Evolutionary conservation across 768 basidiomycete species (phyloP), one percentile per base, ranked within the genome.

Genomic region (Tricholoma matsutake): DNA sequence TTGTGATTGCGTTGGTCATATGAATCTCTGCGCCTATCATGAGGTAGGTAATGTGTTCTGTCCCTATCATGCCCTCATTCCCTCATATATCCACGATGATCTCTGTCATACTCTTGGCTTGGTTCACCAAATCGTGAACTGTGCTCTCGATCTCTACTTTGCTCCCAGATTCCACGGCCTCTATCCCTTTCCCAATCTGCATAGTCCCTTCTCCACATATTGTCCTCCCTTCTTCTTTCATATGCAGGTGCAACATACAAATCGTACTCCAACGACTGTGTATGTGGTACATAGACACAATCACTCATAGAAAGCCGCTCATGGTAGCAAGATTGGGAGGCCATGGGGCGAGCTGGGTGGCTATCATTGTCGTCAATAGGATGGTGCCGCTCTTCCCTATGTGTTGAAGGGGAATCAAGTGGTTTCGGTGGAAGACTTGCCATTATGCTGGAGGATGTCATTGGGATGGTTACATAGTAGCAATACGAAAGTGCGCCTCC

Each of bases 351-450:
- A 49, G 71, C 56, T 39, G 67, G 53, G 22, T 67, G 71, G 32
- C 69, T 68, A 29, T 73, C 73, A 16, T 74, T 68, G 32, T 74
- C 73, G 29, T 75, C 70, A 32, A 64, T 61, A 35, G 53, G 49
- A 32, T 61, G 63, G 58, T 60, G 62, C 29, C 58, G 51, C 61
- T 53, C 70, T 64, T 43, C 29, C 25, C 41, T 55, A 25, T 70
- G 65, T 62, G 67, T 68, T 52, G 68, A 64, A 25, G 73, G 70
- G 56, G 71, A 69, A 58, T 71, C 71, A 59, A 61, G 60, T 8
- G 79, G 79, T 62, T 74, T 76, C 56, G 76, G 73, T 64, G 79
- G 79, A 64, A 80, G 75, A 60, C 67, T 74, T 14, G 75, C 72
- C 78, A 78, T 78, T 35, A 18, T 20, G 32, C 13, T 43, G 34